Evolutionary conservation across 345 rosid genomes (phyloP), one percentile per base, ranked within the genome.

Genomic region (Clausena lansium): DNA sequence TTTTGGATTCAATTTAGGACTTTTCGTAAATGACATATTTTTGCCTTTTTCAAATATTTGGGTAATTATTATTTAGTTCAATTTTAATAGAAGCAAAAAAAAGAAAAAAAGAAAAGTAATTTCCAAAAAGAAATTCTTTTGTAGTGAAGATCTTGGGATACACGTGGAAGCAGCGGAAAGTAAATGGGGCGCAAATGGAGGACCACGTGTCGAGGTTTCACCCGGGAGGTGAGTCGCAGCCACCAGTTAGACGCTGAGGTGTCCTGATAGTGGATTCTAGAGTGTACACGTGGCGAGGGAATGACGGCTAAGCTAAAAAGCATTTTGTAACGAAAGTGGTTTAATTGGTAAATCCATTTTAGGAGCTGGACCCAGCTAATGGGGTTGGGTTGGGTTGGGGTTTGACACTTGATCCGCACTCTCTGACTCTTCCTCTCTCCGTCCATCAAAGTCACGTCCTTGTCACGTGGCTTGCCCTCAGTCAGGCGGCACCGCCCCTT

Each of bases 401-500:
- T 45, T 45, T 13, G 50, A 45, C 5, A 0, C 17, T 45, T 11
- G 11, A 45, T 45, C 50, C 50, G 17, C 50, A 3, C 13, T 2
- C 71, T 7, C 1, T 22, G n/a, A n/a, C 28, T 19, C 5, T 22
- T 27, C 9, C 54, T 50, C 19, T 14, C 54, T 47, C 73, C 20
- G 41, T 19, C 70, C 9, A 25, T 67, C 63, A 35, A 39, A 25
- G 77, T 77, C 75, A 78, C 68, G 84, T 85, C 77, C 73, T 27
- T 66, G 78, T 85, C 88, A 83, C 88, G 84, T 83, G 88, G 71
- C 77, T 66, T 79, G 76, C 84, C 86, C 79, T 76, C 66, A 0
- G 11, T 0, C 4, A 75, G 79, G 41, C 81, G 88, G 86, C 86
- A 85, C 88, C 84, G 84, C 81, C 86, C 83, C 55, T 14, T 45